phyloP scores from a whole-genome alignment of 495 filamentous ascomycete genomes.

The Aspergillus carlsbadensis region DNA sequence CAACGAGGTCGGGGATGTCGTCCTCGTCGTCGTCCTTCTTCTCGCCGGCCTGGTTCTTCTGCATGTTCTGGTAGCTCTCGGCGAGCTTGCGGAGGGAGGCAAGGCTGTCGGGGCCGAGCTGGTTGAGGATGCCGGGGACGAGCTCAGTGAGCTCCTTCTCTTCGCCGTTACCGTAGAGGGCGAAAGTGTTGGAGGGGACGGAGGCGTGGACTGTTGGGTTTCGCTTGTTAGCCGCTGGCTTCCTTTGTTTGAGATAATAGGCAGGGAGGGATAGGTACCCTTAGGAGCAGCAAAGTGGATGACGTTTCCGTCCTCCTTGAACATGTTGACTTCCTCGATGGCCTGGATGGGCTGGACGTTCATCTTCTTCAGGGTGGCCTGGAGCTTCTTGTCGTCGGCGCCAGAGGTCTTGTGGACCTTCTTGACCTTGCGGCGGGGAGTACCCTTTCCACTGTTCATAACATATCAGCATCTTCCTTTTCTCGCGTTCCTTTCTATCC shows the following conservation, averaged over 20 bases:
- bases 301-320: constrained; percentile 99
- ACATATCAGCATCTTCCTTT: background rate
- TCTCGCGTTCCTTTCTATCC: background rate
- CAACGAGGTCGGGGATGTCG: constrained; percentile 94
- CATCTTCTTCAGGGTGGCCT: constrained; percentile 90
- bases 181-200: constrained; percentile 96
- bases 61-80: constrained; percentile 99
- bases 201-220: constrained; percentile 78
- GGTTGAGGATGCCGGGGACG: constrained; percentile 98
- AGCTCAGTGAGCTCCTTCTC: constrained; percentile 99
- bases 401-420: constrained; percentile 87
- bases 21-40: constrained; percentile 77
- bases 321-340: constrained; percentile 99
- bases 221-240: background rate
- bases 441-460: constrained; percentile 84
- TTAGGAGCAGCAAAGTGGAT: constrained; percentile 98
- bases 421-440: constrained; percentile 96
- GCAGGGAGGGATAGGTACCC: constrained; percentile 56
- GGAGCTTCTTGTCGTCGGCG: constrained; percentile 99
- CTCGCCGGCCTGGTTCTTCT: constrained; percentile 81
- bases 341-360: constrained; percentile 96
- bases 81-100: constrained; percentile 96
- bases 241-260: background rate
- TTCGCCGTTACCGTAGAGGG: constrained; percentile 97
- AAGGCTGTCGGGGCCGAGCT: constrained; percentile 97